Evolutionary conservation across 805 yeast species (phyloP).

Genomic region (Pichia paraexigua): DNA sequence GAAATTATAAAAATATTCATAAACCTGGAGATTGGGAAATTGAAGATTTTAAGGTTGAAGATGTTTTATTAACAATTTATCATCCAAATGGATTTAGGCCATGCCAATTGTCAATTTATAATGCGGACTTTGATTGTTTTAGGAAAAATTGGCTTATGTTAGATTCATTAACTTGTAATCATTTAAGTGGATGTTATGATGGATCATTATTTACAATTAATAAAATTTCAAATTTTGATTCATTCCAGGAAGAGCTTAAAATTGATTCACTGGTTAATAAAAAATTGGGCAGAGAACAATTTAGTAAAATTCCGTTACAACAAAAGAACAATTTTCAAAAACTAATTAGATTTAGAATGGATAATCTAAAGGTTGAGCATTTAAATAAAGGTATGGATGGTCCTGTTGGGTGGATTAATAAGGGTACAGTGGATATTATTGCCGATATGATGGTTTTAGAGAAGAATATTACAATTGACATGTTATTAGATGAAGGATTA

Average conservation of each 20-base stretch:
- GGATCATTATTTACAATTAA: slow-evolving; percentile 89
- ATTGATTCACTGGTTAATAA: slow-evolving; percentile 21
- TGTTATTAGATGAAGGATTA: slow-evolving; percentile 19
- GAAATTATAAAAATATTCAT: slow-evolving; percentile 64
- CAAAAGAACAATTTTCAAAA: slow-evolving; percentile 28
- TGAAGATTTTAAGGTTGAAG: slow-evolving; percentile 74
- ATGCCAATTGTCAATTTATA: slow-evolving; percentile 80
- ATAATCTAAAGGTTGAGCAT: slow-evolving; percentile 80
- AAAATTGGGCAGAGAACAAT: slow-evolving; percentile 13
- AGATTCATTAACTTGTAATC: slow-evolving; percentile 77
- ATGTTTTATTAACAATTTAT: slow-evolving; percentile 68
- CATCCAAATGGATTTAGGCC: slow-evolving; percentile 82
- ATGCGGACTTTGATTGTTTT: slow-evolving; percentile 68
- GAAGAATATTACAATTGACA: slow-evolving; percentile 33
- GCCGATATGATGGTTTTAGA: slow-evolving; percentile 85
- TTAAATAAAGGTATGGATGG: slow-evolving; percentile 85
- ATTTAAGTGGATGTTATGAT: slow-evolving; percentile 86
- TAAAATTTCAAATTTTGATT: slow-evolving; percentile 55
- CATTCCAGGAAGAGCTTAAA: slow-evolving; percentile 30
- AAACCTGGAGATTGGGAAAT: slow-evolving; percentile 91
- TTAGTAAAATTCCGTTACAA: slow-evolving; percentile 9
- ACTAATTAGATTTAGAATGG: slow-evolving; percentile 74
- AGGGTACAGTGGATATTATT: slow-evolving; percentile 86
- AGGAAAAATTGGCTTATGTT: slow-evolving; percentile 91
- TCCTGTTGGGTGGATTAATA: slow-evolving; percentile 95